phyloP scores from a whole-genome alignment of 2,329 filamentous ascomycete species.

The Domatiomyces catenatus region DNA sequence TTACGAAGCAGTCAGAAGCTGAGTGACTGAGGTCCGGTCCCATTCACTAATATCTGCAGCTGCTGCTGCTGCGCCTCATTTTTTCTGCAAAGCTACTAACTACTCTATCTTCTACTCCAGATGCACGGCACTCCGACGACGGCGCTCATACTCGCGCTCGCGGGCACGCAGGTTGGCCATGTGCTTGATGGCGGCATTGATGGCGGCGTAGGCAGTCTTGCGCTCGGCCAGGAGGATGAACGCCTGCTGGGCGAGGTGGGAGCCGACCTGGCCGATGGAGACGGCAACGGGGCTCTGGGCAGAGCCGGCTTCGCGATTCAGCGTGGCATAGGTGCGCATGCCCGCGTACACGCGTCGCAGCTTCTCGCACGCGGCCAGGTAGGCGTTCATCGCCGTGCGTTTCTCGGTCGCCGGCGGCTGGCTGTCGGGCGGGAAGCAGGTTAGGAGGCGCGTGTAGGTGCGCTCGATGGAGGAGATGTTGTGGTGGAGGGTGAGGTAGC shows the following conservation, averaged over 20 bases:
- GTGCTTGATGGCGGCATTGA: neutral
- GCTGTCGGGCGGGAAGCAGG: neutral
- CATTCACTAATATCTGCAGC: too few species aligned
- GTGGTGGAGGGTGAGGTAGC: neutral
- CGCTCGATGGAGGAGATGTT: neutral
- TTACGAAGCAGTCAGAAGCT: too few species aligned
- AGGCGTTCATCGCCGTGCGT: neutral
- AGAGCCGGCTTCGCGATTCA: neutral
- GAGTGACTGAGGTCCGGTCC: too few species aligned
- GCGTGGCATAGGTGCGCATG: neutral
- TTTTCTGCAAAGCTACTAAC: too few species aligned
- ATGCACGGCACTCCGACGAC: too few species aligned
- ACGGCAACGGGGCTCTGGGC: neutral
- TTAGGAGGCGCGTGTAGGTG: neutral
- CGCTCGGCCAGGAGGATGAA: neutral
- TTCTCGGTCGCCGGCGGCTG: neutral
- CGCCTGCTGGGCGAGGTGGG: neutral
- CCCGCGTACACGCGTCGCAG: neutral
- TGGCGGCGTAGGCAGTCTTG: neutral
- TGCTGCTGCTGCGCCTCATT: too few species aligned
- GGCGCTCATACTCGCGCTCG: neutral
- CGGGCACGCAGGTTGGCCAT: neutral
- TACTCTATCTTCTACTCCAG: too few species aligned
- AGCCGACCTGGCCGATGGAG: neutral
- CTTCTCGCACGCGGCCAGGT: neutral